Conservation (phyloP, 2,329 filamentous ascomycete species). For the Ascomycota sp. region DNA sequence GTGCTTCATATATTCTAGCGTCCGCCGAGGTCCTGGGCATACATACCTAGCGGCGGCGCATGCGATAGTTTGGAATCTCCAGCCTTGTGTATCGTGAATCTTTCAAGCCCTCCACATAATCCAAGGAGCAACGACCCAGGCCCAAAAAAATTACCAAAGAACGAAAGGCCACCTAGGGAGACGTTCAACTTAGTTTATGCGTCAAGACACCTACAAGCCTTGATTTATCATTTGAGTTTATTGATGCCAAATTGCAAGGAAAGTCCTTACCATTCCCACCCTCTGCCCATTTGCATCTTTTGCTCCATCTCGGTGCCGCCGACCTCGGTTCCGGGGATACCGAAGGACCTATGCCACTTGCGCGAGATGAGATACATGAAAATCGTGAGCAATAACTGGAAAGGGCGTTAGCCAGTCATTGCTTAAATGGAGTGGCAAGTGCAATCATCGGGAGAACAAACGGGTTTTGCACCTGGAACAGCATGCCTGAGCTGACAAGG, state of each 20-base stretch:
- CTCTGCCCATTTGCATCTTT: constrained; percentile 21
- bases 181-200: too few relatives aligned
- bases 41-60: constrained; percentile 25
- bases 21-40: neutral
- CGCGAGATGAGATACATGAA: constrained; percentile 39
- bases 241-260: too few relatives aligned
- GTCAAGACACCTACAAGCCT: too few relatives aligned
- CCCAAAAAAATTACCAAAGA: constrained; percentile 44
- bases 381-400: constrained; percentile 34
- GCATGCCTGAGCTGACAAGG: constrained; percentile 31
- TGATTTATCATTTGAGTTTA: too few relatives aligned
- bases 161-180: constrained; percentile 28
- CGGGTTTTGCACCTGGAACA: constrained; percentile 25
- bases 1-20: too few relatives aligned
- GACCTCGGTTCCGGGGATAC: constrained; percentile 39
- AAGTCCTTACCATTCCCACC: constrained; percentile 38
- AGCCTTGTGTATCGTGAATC: constrained; percentile 44
- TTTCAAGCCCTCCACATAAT: constrained; percentile 39
- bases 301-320: constrained; percentile 28
- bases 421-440: too few relatives aligned
- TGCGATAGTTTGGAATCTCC: constrained; percentile 40
- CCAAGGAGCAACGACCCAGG: constrained; percentile 38
- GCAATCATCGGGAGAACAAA: too few relatives aligned
- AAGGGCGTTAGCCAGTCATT: too few relatives aligned
- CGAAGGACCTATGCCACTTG: constrained; percentile 39